Evolutionary conservation across 768 basidiomycete genomes (phyloP), one percentile per base, ranked within the genome.

Genomic region (Asterophora parasitica): DNA sequence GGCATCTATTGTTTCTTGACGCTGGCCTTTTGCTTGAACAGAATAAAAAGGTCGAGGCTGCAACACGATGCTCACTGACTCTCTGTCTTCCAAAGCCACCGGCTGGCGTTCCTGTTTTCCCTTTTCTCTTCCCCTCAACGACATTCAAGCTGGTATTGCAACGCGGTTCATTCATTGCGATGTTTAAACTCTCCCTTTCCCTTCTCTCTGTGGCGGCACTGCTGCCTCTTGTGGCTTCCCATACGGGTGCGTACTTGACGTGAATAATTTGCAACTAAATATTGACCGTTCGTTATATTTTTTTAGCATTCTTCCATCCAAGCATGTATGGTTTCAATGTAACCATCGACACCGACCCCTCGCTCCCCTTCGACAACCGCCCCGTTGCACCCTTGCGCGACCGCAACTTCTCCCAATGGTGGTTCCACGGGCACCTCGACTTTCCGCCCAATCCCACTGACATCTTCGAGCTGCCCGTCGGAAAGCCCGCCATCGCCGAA

Each of bases 271-370:
- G 23, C 23, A 23, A 23, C 23, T 23, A 23, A 3, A 23, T 23
- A n/a, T n/a, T n/a, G n/a, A n/a, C n/a, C n/a, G n/a, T n/a, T n/a
- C n/a, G n/a, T n/a, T n/a, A n/a, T n/a, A n/a, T n/a, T 23, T 6
- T 23, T 6, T 23, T 23, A 78, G 79, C 76, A n/a, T 53, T 78
- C 12, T 82, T 65, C 63, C 72, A 78, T 48, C 73, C 79, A 3
- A 73, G 76, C 60, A 83, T 85, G 79, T 83, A 56, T 49, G 83
- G 84, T 1, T 85, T 81, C 70, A 83, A 85, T 46, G 82, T 82
- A n/a, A 83, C 82, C 1, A 49, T 54, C 6, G 39, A 71, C 31
- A 76, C 77, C 1, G 23, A 23, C 23, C 23, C 23, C 6, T 23
- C 23, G 3, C 83, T 73, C 42, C 36, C 65, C 4, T 82, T 82